phyloP scores from a whole-genome alignment of 2,329 filamentous ascomycete species.

The Claviceps africana region DNA sequence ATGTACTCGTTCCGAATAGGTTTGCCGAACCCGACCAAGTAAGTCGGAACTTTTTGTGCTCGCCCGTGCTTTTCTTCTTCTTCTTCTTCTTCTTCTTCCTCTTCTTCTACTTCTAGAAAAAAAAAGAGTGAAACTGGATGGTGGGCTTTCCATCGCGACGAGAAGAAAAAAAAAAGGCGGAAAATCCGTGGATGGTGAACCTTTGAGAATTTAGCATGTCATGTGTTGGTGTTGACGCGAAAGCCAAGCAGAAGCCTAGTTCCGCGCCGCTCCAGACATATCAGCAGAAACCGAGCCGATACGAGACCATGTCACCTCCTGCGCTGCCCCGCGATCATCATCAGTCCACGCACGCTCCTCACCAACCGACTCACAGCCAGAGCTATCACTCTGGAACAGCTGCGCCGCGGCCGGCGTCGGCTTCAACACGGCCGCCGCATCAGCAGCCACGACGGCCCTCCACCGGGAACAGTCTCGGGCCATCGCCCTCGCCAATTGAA shows the following conservation, averaged over 20 bases:
- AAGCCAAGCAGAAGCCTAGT: constrained; percentile 21
- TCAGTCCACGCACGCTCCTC: neutral
- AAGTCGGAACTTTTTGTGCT: constrained; percentile 12
- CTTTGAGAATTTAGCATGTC: too few relatives aligned
- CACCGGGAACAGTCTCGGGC: constrained; percentile 42
- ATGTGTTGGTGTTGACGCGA: neutral
- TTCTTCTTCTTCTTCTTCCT: too few relatives aligned
- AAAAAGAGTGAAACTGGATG: too few relatives aligned
- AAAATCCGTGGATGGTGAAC: too few relatives aligned
- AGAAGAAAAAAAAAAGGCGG: too few relatives aligned
- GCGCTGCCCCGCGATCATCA: constrained; percentile 8
- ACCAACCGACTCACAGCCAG: constrained; percentile 3
- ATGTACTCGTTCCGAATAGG: constrained; percentile 21
- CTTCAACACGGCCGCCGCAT: constrained; percentile 20
- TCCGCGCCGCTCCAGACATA: constrained; percentile 11
- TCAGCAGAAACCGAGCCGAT: constrained; percentile 20
- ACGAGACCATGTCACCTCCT: constrained; percentile 35
- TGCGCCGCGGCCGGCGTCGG: neutral
- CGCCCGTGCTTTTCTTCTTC: neutral
- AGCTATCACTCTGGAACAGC: neutral
- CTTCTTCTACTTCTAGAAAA: neutral
- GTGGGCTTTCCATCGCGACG: too few relatives aligned
- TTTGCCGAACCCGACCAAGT: constrained; percentile 66
- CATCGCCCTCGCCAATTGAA: constrained; percentile 50
- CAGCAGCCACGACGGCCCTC: constrained; percentile 22